Conservation (phyloP, 371 early-diverging fungal genomes). For the Apophysomyces elegans region DNA sequence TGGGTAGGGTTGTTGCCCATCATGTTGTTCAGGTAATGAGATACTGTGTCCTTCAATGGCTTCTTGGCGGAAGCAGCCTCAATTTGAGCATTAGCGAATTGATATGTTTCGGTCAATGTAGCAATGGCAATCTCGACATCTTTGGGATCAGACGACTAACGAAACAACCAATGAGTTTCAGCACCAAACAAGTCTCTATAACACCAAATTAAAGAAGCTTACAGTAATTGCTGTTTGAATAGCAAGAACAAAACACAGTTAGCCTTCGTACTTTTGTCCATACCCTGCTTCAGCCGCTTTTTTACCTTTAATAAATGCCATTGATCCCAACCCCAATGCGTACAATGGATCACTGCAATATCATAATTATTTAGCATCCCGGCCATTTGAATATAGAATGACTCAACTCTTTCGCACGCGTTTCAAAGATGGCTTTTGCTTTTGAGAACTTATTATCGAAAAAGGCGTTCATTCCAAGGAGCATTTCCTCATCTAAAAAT, state of each 20-base stretch:
- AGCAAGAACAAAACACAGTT: not conserved
- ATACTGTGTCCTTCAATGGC: conserved; percentile 38
- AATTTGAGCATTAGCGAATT: conserved; percentile 53
- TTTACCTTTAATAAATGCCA: conserved; percentile 46
- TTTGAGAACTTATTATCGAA: conserved; percentile 58
- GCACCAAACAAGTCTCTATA: too few species aligned
- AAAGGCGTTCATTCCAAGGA: conserved; percentile 48
- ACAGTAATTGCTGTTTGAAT: conserved; percentile 22
- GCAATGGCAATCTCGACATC: conserved; percentile 52
- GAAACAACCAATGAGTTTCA: not conserved
- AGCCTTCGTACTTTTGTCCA: not conserved
- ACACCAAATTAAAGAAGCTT: conserved; percentile 10
- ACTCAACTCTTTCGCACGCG: conserved; percentile 28
- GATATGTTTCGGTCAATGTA: conserved; percentile 44
- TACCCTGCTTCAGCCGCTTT: not conserved
- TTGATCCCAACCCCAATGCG: conserved; percentile 42
- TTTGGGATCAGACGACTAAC: conserved; percentile 46
- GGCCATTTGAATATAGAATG: not conserved
- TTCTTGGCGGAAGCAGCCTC: conserved; percentile 52
- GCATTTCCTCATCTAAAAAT: conserved; percentile 45
- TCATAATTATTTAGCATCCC: not conserved
- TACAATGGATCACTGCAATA: conserved; percentile 39
- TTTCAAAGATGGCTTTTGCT: conserved; percentile 35
- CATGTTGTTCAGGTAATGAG: conserved; percentile 32
- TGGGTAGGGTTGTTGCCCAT: conserved; percentile 31